Percentiles rank a stretch among this genome's conserved stretches.
phyloP scores from a whole-genome alignment of 108 stramenopile genomes.

The Aurantiochytrium sp. region DNA sequence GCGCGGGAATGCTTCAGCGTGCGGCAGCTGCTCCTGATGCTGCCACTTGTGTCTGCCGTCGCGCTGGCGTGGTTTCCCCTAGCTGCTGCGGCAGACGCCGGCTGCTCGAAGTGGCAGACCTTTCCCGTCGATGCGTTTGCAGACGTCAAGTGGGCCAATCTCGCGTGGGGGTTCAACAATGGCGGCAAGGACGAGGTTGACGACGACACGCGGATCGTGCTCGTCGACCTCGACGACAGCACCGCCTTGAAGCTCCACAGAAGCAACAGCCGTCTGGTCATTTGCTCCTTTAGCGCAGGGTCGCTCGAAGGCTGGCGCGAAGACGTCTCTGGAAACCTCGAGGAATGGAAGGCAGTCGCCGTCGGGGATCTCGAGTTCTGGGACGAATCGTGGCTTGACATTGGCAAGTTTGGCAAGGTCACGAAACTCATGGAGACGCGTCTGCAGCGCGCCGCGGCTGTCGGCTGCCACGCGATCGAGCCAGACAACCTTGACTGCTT shows the following conservation, averaged over 20 bases:
- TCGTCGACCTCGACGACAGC: constrained; percentile 4
- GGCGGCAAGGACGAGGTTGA: neutral
- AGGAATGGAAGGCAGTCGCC: neutral
- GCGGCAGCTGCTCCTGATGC: too few relatives aligned
- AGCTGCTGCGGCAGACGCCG: neutral
- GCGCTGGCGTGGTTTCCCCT: neutral
- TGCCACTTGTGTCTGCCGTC: too few relatives aligned
- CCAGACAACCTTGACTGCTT: constrained; percentile 1
- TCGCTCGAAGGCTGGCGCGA: neutral
- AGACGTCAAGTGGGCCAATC: neutral
- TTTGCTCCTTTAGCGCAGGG: constrained; percentile 7
- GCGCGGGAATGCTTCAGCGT: too few relatives aligned
- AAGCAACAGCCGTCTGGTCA: neutral
- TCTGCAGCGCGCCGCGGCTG: neutral
- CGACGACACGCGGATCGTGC: neutral
- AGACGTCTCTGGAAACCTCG: neutral
- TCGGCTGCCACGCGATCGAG: neutral
- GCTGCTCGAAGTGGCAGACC: neutral
- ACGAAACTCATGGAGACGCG: neutral
- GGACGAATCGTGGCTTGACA: constrained; percentile 12
- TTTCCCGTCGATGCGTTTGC: neutral
- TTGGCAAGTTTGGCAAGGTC: neutral
- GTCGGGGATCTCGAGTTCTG: neutral
- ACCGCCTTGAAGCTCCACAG: neutral
- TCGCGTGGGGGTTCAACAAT: neutral